Evolutionary conservation across 2,329 filamentous ascomycete species (phyloP).

Genomic region (Acephala macrosclerotiorum): DNA sequence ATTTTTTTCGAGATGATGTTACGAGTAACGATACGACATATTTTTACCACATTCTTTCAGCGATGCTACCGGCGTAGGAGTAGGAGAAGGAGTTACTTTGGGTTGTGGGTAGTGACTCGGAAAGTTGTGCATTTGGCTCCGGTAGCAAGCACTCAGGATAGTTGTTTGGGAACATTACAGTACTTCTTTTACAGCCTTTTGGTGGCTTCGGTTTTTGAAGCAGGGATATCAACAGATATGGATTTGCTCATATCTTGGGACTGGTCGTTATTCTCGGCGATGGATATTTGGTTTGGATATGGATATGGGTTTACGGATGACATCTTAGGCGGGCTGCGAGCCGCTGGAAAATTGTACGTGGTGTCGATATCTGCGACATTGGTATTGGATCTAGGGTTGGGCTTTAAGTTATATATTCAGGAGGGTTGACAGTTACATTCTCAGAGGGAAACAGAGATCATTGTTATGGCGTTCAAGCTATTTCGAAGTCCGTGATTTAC

Average conservation of each 20-base stretch:
- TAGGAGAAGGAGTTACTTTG: neutral
- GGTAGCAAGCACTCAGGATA: constrained; percentile 1
- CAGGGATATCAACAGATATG: constrained; percentile 7
- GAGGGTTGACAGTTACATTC: neutral
- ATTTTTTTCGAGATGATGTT: constrained; percentile 31
- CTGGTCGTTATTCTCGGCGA: neutral
- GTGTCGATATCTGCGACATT: neutral
- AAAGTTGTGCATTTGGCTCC: constrained; percentile 5
- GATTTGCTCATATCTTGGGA: constrained; percentile 1
- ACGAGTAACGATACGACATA: constrained; percentile 27
- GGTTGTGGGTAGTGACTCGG: neutral
- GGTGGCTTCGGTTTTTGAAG: constrained; percentile 14
- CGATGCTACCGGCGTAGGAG: constrained; percentile 21
- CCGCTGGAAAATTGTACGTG: constrained; percentile 15
- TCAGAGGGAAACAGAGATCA: neutral
- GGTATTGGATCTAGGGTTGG: neutral
- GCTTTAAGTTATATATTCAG: neutral
- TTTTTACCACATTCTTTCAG: constrained; percentile 33
- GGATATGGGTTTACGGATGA: neutral
- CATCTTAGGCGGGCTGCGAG: neutral
- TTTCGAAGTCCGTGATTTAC: too few species aligned
- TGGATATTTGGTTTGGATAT: neutral
- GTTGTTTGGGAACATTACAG: neutral
- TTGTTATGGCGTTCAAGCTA: neutral
- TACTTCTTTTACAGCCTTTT: constrained; percentile 6